These are phyloP conservation scores for Aspergillus sparsus DNA, from an alignment of 495 filamentous ascomycete species.

Conservation along the genomic window DNA sequence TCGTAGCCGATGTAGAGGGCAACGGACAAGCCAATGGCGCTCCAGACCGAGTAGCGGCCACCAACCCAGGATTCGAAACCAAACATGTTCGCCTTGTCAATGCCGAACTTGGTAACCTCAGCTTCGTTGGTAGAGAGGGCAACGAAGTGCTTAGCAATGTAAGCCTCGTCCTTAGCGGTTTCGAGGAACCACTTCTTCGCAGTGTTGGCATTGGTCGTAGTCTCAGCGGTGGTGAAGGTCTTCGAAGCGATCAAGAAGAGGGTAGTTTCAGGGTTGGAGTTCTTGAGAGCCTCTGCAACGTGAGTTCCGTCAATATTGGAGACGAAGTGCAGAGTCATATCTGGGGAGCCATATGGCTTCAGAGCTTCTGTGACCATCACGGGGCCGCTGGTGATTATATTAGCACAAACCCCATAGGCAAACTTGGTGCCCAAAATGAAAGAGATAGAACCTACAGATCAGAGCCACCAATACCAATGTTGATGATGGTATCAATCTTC, in stretches of 20 bases:
- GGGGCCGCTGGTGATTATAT: constrained; percentile 66
- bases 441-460: constrained; percentile 70
- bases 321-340: constrained; percentile 91
- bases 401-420: constrained; percentile 25
- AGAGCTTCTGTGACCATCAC: constrained; percentile 98
- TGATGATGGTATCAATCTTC: constrained; percentile 93
- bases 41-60: constrained; percentile 97
- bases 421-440: background rate
- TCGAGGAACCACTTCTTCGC: constrained; percentile 97
- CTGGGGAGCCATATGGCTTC: constrained; percentile 85
- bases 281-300: constrained; percentile 86
- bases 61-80: constrained; percentile 98
- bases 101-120: constrained; percentile 97
- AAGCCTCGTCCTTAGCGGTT: constrained; percentile 67
- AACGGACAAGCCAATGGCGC: constrained; percentile 93
- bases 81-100: constrained; percentile 98
- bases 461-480: constrained; percentile 97
- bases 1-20: constrained; percentile 93
- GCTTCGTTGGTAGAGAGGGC: constrained; percentile 94
- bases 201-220: constrained; percentile 91
- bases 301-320: constrained; percentile 99
- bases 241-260: constrained; percentile 98
- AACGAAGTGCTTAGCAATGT: constrained; percentile 97
- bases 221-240: constrained; percentile 99
- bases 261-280: constrained; percentile 92